These are phyloP conservation scores for Metarhizium rileyi DNA, from an alignment of 2,329 filamentous ascomycete genomes.

Conservation along the genomic window DNA sequence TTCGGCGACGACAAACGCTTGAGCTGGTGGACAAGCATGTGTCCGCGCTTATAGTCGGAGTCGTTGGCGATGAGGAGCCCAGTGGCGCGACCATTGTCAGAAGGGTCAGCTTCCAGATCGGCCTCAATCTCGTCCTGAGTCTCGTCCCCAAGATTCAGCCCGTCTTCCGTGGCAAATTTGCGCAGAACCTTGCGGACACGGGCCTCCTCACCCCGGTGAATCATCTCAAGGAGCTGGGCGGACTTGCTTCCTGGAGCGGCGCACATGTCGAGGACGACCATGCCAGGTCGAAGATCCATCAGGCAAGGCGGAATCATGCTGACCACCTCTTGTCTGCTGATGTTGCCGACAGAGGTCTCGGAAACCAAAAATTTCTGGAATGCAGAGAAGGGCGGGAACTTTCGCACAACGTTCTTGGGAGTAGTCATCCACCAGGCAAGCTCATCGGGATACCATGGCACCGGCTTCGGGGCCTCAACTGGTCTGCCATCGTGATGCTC, in stretches of 20 bases:
- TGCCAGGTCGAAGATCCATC: slow-evolving; percentile 82
- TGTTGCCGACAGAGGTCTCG: slow-evolving; percentile 94
- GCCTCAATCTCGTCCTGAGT: slow-evolving; percentile 36
- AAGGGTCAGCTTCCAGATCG: slow-evolving; percentile 47
- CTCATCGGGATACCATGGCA: slow-evolving; percentile 89
- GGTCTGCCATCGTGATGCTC: slow-evolving; percentile 70
- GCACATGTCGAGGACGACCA: slow-evolving; percentile 91
- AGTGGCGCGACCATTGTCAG: slow-evolving; percentile 78
- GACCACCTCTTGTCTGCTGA: slow-evolving; percentile 93
- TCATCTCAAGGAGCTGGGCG: slow-evolving; percentile 86
- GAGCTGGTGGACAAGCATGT: slow-evolving; percentile 96
- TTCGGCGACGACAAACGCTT: slow-evolving; percentile 96
- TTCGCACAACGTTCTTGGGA: slow-evolving; percentile 88
- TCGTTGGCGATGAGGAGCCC: slow-evolving; percentile 94
- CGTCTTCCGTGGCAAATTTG: slow-evolving; percentile 51
- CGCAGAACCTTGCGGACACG: slow-evolving; percentile 64
- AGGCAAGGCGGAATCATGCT: slow-evolving; percentile 97
- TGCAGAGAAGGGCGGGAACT: slow-evolving; percentile 84
- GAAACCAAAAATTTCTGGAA: slow-evolving; percentile 98
- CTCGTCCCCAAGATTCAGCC: slow-evolving; percentile 40
- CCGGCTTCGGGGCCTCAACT: slow-evolving; percentile 71
- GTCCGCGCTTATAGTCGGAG: slow-evolving; percentile 89
- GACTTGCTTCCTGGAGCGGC: slow-evolving; percentile 96
- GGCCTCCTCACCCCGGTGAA: slow-evolving; percentile 86
- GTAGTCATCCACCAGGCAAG: slow-evolving; percentile 98